Evolutionary conservation across 2,329 filamentous ascomycete genomes (phyloP).

Genomic region (Diaporthe eres): DNA sequence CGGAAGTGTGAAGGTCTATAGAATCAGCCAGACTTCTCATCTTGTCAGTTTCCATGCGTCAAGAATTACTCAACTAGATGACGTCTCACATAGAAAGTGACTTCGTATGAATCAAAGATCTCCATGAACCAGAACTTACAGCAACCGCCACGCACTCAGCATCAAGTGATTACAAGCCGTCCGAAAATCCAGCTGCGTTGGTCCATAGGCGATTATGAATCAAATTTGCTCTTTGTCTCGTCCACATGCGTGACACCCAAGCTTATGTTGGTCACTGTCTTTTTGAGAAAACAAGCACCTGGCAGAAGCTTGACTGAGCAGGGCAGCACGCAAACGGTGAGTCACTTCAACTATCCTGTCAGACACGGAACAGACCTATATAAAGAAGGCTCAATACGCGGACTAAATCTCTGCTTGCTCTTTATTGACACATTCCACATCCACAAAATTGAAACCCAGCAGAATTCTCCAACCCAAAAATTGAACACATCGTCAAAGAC

Average conservation of each 20-base stretch:
- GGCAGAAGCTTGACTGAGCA: background rate
- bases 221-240: background rate
- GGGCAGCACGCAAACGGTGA: accelerated
- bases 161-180: background rate
- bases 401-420: background rate
- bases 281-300: background rate
- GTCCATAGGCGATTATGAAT: background rate
- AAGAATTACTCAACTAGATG: background rate
- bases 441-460: background rate
- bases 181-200: background rate
- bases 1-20: too few species aligned
- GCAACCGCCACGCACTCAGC: accelerated
- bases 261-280: background rate
- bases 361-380: background rate
- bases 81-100: background rate
- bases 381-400: background rate
- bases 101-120: background rate
- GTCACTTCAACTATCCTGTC: background rate
- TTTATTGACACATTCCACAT: background rate
- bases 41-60: background rate
- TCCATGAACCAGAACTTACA: background rate
- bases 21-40: too few species aligned
- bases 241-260: background rate
- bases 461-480: too few species aligned
- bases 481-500: background rate